Evolutionary conservation across 1,284 basidiomycete species (phyloP).

Genomic region (Exsudoporus floridanus): DNA sequence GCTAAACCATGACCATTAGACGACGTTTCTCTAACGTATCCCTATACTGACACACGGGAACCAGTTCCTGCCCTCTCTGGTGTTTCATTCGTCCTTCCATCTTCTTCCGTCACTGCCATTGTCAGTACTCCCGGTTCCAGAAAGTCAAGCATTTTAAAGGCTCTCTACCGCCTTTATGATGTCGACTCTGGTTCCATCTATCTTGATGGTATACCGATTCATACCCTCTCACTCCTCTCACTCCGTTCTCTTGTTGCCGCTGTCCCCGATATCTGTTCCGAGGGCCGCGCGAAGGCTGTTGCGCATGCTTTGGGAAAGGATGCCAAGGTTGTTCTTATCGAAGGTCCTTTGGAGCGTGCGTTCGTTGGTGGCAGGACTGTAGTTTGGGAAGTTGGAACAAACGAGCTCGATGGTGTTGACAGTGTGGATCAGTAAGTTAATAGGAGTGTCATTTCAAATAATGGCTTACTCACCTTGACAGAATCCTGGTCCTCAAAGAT

Average conservation of each 20-base stretch:
- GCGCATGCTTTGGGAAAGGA: constrained; percentile 85
- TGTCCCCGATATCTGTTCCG: constrained; percentile 79
- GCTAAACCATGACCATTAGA: constrained; percentile 42
- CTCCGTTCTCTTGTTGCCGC: constrained; percentile 80
- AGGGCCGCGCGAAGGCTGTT: constrained; percentile 86
- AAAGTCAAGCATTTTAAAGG: constrained; percentile 79
- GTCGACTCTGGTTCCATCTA: constrained; percentile 70
- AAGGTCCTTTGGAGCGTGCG: constrained; percentile 76
- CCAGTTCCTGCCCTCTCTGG: constrained; percentile 59
- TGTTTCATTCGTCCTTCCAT: constrained; percentile 83
- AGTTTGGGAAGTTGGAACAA: constrained; percentile 80
- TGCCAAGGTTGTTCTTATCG: constrained; percentile 79
- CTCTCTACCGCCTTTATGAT: constrained; percentile 91
- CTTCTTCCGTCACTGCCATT: constrained; percentile 77
- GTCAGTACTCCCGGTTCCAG: constrained; percentile 81
- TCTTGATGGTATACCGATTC: constrained; percentile 84
- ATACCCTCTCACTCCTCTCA: constrained; percentile 79
- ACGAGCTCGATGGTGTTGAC: constrained; percentile 37
- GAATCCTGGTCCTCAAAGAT: constrained; percentile 80
- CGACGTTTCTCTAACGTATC: constrained; percentile 82
- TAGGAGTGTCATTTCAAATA: background rate
- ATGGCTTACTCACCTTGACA: constrained; percentile 31
- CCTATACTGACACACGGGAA: constrained; percentile 69
- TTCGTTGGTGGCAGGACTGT: constrained; percentile 64
- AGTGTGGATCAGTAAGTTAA: constrained; percentile 55